Conservation (phyloP, 228 moss, liverwort and hornwort genomes). For the Sphagnum magellanicum region DNA sequence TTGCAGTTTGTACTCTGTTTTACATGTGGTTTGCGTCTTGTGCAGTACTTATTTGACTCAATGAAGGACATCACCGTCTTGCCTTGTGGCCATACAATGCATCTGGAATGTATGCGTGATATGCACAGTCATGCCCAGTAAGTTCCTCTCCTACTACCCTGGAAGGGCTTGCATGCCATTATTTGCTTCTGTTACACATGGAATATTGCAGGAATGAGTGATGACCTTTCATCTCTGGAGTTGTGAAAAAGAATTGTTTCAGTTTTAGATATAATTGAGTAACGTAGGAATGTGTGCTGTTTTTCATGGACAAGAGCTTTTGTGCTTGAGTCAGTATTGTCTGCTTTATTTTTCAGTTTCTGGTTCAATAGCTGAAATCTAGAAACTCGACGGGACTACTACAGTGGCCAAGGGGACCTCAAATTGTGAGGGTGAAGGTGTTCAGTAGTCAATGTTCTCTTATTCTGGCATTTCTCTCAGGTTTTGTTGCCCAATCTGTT, state of each 20-base stretch:
- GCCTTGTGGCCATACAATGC: constrained; percentile 89
- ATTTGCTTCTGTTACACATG: too few relatives aligned
- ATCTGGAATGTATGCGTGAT: constrained; percentile 71
- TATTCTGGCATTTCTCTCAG: constrained; percentile 13
- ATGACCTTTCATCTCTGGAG: too few relatives aligned
- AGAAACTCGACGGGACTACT: constrained; percentile 69
- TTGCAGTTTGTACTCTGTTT: background rate
- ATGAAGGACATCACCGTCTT: constrained; percentile 70
- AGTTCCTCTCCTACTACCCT: constrained; percentile 15
- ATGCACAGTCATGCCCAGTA: constrained; percentile 87
- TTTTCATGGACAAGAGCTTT: background rate
- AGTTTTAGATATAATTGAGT: too few relatives aligned
- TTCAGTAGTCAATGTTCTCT: background rate
- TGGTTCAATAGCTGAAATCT: constrained; percentile 1
- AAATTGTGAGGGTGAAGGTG: constrained; percentile 17
- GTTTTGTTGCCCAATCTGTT: constrained; percentile 59
- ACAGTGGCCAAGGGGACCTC: constrained; percentile 64
- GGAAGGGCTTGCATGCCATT: too few relatives aligned
- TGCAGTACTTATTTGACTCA: constrained; percentile 95
- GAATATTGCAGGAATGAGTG: too few relatives aligned
- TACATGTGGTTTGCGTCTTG: background rate
- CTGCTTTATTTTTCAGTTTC: constrained; percentile 3
- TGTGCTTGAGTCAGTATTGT: constrained; percentile 1
- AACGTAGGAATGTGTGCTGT: too few relatives aligned
- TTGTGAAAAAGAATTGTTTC: too few relatives aligned